These are phyloP conservation scores for Penicillium sumatraense DNA, from an alignment of 2,329 filamentous ascomycete genomes.

Conservation along the genomic window DNA sequence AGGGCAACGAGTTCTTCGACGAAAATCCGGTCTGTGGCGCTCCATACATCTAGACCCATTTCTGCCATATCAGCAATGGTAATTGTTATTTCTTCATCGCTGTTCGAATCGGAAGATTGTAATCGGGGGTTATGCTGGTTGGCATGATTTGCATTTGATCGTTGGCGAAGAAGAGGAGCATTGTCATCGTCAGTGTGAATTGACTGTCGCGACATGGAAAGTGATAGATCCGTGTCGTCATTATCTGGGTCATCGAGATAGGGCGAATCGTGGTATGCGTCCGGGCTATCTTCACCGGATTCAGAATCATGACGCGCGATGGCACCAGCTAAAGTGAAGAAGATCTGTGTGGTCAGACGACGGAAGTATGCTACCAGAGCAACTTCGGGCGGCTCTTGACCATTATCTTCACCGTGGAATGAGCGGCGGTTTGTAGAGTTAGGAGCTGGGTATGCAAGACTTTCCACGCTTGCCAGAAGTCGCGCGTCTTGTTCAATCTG, in stretches of 20 bases:
- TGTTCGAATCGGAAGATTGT: neutral
- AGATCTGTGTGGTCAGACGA: constrained; percentile 51
- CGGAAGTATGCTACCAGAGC: constrained; percentile 57
- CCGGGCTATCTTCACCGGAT: constrained; percentile 23
- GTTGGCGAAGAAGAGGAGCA: constrained; percentile 30
- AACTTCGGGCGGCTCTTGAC: constrained; percentile 49
- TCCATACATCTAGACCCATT: constrained; percentile 57
- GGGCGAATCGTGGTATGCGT: constrained; percentile 17
- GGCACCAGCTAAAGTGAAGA: constrained; percentile 49
- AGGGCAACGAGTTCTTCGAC: constrained; percentile 50
- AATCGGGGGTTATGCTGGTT: neutral
- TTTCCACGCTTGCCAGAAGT: constrained; percentile 43
- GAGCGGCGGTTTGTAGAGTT: constrained; percentile 33
- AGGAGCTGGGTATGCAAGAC: constrained; percentile 32
- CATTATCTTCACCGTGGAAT: constrained; percentile 30
- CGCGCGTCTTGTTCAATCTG: constrained; percentile 50
- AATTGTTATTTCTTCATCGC: constrained; percentile 40
- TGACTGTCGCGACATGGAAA: constrained; percentile 29
- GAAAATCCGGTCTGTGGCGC: constrained; percentile 50
- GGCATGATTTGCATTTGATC: constrained; percentile 13
- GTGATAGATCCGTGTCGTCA: constrained; percentile 27
- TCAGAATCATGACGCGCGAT: constrained; percentile 47
- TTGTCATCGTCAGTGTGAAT: constrained; percentile 33
- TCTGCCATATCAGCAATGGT: constrained; percentile 50
- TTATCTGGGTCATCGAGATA: constrained; percentile 31